Conservation (phyloP, 805 yeast species). For the Lipomyces chichibuensis region DNA sequence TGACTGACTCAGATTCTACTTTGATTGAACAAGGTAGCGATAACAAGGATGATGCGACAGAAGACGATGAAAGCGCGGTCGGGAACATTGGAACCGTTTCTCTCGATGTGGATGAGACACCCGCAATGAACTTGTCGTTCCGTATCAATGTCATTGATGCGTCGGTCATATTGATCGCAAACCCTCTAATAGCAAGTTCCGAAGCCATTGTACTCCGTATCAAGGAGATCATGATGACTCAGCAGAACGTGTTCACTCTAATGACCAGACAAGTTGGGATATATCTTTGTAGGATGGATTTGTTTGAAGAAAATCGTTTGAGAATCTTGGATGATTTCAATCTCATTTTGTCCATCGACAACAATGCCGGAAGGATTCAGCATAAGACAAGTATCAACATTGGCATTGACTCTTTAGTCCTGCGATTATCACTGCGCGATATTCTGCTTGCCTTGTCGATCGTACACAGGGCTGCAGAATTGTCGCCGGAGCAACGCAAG, state of each 20-base stretch:
- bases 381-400: constrained; percentile 66
- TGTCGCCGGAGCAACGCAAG: constrained; percentile 41
- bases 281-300: constrained; percentile 77
- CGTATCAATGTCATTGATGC: constrained; percentile 73
- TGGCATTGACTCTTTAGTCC: constrained; percentile 74
- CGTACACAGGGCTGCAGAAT: constrained; percentile 69
- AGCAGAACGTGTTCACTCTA: constrained; percentile 66
- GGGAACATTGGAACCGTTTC: constrained; percentile 20
- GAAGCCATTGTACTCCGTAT: constrained; percentile 91
- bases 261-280: constrained; percentile 81
- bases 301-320: constrained; percentile 61
- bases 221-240: constrained; percentile 72
- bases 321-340: constrained; percentile 90
- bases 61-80: constrained; percentile 2
- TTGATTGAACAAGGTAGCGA: constrained; percentile 3
- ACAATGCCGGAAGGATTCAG: constrained; percentile 62
- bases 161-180: constrained; percentile 77
- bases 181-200: constrained; percentile 66
- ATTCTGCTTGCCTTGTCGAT: constrained; percentile 77
- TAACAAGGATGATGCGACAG: no score
- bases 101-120: constrained; percentile 21
- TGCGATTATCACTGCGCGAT: constrained; percentile 85
- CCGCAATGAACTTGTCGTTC: constrained; percentile 36
- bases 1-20: constrained; percentile 9
- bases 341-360: constrained; percentile 70